phyloP scores from a whole-genome alignment of 2,329 filamentous ascomycete species.

The Ophiostoma tasmaniense region DNA sequence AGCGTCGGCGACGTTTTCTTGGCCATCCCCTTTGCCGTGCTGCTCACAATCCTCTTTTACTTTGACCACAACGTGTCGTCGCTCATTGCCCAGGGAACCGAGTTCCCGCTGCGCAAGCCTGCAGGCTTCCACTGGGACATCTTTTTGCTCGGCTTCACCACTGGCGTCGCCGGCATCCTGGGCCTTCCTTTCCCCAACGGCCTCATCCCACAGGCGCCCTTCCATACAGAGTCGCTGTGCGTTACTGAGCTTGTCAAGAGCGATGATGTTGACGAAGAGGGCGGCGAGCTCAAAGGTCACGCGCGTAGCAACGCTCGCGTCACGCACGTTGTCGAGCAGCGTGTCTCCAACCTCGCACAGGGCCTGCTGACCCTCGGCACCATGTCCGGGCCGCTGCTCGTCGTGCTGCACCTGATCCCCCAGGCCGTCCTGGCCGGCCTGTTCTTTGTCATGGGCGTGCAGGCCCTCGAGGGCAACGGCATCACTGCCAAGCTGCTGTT shows the following conservation, averaged over 20 bases:
- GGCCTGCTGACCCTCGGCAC: slow-evolving; percentile 70
- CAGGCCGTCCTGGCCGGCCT: slow-evolving; percentile 72
- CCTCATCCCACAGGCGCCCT: slow-evolving; percentile 74
- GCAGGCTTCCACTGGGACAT: slow-evolving; percentile 82
- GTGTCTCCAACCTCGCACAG: slow-evolving; percentile 68
- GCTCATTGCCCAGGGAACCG: slow-evolving; percentile 72
- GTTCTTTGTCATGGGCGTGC: slow-evolving; percentile 78
- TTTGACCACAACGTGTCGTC: slow-evolving; percentile 87
- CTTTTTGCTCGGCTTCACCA: slow-evolving; percentile 71
- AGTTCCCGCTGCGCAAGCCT: slow-evolving; percentile 72
- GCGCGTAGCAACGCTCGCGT: slow-evolving; percentile 31
- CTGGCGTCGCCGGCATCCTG: slow-evolving; percentile 64
- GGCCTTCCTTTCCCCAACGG: slow-evolving; percentile 77
- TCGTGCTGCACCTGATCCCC: slow-evolving; percentile 68
- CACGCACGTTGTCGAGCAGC: slow-evolving; percentile 66
- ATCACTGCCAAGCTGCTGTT: slow-evolving; percentile 69
- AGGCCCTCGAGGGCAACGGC: slow-evolving; percentile 67
- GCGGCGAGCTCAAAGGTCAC: slow-evolving; percentile 47
- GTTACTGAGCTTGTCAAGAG: slow-evolving; percentile 51
- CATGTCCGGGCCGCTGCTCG: slow-evolving; percentile 65
- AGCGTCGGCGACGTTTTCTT: slow-evolving; percentile 65
- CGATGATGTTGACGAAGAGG: slow-evolving; percentile 29
- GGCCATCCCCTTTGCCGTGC: slow-evolving; percentile 75
- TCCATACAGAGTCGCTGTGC: slow-evolving; percentile 71
- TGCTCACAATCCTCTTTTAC: slow-evolving; percentile 79